Evolutionary conservation across 2,329 filamentous ascomycete genomes (phyloP).

Genomic region (Colletotrichum liriopes): DNA sequence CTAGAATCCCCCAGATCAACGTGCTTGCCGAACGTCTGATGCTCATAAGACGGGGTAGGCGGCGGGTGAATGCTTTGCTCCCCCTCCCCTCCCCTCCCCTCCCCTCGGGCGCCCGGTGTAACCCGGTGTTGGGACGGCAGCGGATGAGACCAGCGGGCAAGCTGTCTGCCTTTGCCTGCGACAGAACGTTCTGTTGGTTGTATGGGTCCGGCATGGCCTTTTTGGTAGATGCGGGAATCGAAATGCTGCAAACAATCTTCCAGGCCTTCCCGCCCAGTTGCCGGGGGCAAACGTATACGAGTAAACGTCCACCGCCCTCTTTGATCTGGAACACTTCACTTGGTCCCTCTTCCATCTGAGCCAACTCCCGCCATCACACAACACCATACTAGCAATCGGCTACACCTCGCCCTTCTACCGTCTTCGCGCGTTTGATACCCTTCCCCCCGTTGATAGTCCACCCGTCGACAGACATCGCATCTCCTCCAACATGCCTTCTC

Average conservation of each 20-base stretch:
- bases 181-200: conserved; percentile 6
- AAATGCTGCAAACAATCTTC: conserved; percentile 26
- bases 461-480: neutral
- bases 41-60: conserved; percentile 21
- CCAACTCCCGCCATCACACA: neutral
- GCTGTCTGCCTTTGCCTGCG: neutral
- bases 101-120: conserved; percentile 18
- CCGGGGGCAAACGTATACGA: conserved; percentile 35
- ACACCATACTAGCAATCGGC: neutral
- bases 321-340: neutral
- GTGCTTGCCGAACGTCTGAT: conserved; percentile 10
- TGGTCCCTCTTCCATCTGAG: neutral
- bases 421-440: conserved; percentile 13
- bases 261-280: conserved; percentile 22
- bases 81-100: conserved; percentile 20
- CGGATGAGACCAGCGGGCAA: conserved; percentile 24
- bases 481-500: conserved; percentile 63
- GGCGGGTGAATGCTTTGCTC: conserved; percentile 41
- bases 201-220: conserved; percentile 6
- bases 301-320: conserved; percentile 14
- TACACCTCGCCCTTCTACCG: neutral
- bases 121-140: conserved; percentile 11
- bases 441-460: conserved; percentile 5
- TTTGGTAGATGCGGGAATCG: conserved; percentile 11
- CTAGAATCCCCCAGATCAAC: conserved; percentile 18